Evolutionary conservation across 2,329 filamentous ascomycete genomes (phyloP).

Genomic region (Fusarium nisikadoi): DNA sequence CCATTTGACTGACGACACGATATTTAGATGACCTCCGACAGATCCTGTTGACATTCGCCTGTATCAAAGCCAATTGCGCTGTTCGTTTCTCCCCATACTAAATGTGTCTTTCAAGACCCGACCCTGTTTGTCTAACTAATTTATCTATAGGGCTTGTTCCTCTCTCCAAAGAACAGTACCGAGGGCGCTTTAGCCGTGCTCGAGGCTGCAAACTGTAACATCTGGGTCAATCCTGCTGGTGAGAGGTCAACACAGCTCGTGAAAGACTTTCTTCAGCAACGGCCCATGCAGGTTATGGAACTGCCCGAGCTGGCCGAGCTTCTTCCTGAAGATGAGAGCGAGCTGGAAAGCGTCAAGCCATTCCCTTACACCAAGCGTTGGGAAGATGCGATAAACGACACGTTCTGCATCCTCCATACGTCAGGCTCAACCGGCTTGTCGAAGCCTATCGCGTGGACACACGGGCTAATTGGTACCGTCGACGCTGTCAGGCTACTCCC

Average conservation of each 20-base stretch:
- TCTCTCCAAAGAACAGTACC: slow-evolving; percentile 49
- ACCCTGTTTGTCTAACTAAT: background rate
- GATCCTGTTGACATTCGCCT: slow-evolving; percentile 45
- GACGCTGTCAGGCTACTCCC: slow-evolving; percentile 52
- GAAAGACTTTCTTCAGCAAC: slow-evolving; percentile 37
- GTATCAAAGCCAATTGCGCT: slow-evolving; percentile 49
- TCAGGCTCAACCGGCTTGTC: slow-evolving; percentile 56
- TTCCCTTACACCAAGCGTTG: slow-evolving; percentile 49
- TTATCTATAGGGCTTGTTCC: slow-evolving; percentile 44
- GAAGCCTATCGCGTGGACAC: slow-evolving; percentile 52
- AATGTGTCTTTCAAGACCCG: background rate
- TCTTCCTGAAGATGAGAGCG: slow-evolving; percentile 17
- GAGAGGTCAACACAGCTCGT: slow-evolving; percentile 35
- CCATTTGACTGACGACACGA: background rate
- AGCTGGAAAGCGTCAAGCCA: background rate
- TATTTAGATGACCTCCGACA: slow-evolving; percentile 46
- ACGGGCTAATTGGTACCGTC: slow-evolving; percentile 48
- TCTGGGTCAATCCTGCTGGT: slow-evolving; percentile 43
- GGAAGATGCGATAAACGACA: slow-evolving; percentile 48
- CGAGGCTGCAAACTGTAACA: slow-evolving; percentile 45
- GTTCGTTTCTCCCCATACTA: slow-evolving; percentile 21
- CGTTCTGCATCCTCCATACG: slow-evolving; percentile 53
- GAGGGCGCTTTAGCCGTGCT: slow-evolving; percentile 49
- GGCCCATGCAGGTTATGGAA: slow-evolving; percentile 42
- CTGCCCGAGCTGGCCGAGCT: slow-evolving; percentile 47